These are phyloP conservation scores for Claviceps quebecensis DNA, from an alignment of 2,329 filamentous ascomycete species.

Conservation along the genomic window DNA sequence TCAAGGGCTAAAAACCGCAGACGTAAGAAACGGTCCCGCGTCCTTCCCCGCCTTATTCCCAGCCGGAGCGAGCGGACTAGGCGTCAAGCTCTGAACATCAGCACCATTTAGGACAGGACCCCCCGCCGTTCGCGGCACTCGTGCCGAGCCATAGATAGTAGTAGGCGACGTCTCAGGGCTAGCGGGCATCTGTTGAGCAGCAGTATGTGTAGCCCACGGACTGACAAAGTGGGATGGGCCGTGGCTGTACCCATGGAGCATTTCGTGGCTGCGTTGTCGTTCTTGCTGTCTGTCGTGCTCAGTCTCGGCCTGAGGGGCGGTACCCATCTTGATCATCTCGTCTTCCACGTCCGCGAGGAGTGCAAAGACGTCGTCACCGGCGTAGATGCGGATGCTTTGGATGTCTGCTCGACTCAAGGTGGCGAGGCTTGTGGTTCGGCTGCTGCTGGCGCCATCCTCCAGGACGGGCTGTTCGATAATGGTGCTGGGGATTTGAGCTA, in stretches of 20 bases:
- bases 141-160: conserved; percentile 6
- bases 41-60: conserved; percentile 5
- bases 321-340: conserved; percentile 24
- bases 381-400: conserved; percentile 56
- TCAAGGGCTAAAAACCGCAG: conserved; percentile 34
- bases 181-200: conserved; percentile 6
- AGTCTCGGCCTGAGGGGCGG: not conserved
- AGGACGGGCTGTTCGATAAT: conserved; percentile 37
- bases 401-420: conserved; percentile 27
- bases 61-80: not conserved
- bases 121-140: too few species aligned
- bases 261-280: conserved; percentile 37
- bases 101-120: not conserved
- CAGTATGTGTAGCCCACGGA: not conserved
- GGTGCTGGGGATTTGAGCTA: conserved; percentile 40
- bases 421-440: conserved; percentile 12
- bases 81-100: not conserved
- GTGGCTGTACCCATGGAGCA: conserved; percentile 23
- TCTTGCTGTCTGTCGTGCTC: conserved; percentile 29
- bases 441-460: conserved; percentile 23
- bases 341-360: conserved; percentile 52
- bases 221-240: conserved; percentile 11
- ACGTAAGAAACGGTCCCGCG: conserved; percentile 30
- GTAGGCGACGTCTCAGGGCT: not conserved
- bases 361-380: conserved; percentile 51